A percentile compares a stretch with the other conserved stretches of the same genome.
These are phyloP conservation scores for Penicillium robsamsonii DNA, from an alignment of 495 filamentous ascomycete genomes.

Conservation along the genomic window DNA sequence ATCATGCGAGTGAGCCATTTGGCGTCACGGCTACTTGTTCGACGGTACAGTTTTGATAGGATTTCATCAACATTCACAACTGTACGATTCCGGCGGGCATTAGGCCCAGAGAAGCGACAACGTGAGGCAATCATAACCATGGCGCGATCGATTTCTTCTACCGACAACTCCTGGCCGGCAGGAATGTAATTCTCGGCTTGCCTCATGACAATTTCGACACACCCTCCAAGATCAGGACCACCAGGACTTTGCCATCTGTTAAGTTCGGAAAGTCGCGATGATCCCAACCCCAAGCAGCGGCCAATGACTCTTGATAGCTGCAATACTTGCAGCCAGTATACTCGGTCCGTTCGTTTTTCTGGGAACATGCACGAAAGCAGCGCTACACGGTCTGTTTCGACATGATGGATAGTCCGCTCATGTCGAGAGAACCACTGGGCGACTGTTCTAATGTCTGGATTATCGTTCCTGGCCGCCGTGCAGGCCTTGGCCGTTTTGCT, in stretches of 20 bases:
- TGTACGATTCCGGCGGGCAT: constrained; percentile 50
- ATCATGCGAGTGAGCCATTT: constrained; percentile 89
- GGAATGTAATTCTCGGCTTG: constrained; percentile 54
- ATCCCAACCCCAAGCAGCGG: constrained; percentile 60
- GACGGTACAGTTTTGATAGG: constrained; percentile 56
- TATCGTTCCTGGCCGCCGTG: constrained; percentile 29
- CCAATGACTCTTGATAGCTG: constrained; percentile 62
- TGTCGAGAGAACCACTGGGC: constrained; percentile 62
- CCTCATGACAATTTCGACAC: constrained; percentile 63
- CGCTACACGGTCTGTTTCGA: constrained; percentile 53
- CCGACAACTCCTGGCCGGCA: constrained; percentile 49
- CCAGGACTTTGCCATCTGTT: constrained; percentile 57
- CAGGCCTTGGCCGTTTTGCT: constrained; percentile 41
- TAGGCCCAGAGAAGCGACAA: constrained; percentile 66
- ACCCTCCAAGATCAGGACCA: constrained; percentile 64
- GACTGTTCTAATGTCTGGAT: constrained; percentile 39
- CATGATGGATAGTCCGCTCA: constrained; percentile 47
- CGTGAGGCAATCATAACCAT: constrained; percentile 62
- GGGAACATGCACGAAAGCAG: constrained; percentile 74
- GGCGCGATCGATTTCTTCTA: constrained; percentile 71
- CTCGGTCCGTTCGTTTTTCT: constrained; percentile 68
- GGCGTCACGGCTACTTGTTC: constrained; percentile 65
- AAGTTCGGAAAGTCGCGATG: constrained; percentile 57
- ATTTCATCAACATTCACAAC: constrained; percentile 44
- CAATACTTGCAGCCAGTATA: constrained; percentile 63